Conservation (phyloP, 2,329 filamentous ascomycete species). For the Ascosphaera apis region DNA sequence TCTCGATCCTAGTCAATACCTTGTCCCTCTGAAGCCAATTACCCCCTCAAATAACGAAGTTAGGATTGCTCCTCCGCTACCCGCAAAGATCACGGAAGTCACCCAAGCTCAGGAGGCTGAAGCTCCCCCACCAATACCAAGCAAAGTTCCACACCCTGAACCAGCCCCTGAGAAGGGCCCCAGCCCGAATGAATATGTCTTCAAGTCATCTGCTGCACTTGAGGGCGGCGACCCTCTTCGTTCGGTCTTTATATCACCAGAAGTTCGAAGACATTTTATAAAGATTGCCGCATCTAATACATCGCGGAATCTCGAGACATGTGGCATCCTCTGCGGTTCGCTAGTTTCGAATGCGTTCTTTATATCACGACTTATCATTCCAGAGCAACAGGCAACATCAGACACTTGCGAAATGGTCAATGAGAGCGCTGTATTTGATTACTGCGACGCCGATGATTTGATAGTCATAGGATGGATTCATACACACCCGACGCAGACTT, state of each 20-base stretch:
- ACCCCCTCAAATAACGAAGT: neutral
- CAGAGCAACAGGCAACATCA: conserved; percentile 68
- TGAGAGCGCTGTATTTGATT: conserved; percentile 65
- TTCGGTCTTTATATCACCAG: conserved; percentile 62
- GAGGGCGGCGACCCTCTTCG: conserved; percentile 75
- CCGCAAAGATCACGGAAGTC: neutral
- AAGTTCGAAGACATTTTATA: conserved; percentile 53
- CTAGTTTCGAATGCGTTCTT: conserved; percentile 85
- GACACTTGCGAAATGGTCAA: conserved; percentile 93
- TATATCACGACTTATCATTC: conserved; percentile 68
- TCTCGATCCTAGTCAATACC: neutral
- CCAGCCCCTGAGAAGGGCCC: neutral
- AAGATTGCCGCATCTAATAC: conserved; percentile 56
- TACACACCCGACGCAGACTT: conserved; percentile 87
- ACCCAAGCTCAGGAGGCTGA: neutral
- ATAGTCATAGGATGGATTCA: conserved; percentile 93
- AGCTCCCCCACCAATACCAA: conserved; percentile 7
- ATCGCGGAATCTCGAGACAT: conserved; percentile 64
- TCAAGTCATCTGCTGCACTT: conserved; percentile 64
- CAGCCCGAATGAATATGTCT: conserved; percentile 35
- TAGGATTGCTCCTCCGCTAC: neutral
- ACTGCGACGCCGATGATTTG: conserved; percentile 62
- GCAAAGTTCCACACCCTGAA: conserved; percentile 7
- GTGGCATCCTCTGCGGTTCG: conserved; percentile 79
- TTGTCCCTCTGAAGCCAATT: neutral